Base-by-base conservation (phyloP, 306 rosid species). In the Geum urbanum region DNA sequence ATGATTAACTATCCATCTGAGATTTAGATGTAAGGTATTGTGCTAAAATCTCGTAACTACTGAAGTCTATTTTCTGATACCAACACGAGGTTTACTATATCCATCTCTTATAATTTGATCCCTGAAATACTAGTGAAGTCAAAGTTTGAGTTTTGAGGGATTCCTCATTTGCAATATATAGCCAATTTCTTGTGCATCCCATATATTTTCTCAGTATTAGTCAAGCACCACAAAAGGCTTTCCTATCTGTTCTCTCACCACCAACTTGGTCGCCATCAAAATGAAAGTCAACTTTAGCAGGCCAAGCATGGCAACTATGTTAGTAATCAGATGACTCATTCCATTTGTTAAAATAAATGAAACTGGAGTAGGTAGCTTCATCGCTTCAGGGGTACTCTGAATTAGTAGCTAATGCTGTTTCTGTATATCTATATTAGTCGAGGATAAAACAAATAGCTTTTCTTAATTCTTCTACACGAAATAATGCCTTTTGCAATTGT, bases 261-360 rank as follows among this genome's bases (percentile, higher is more conserved):
- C 15, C 60, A 20, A 55, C 15, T 55, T 5, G 39, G 61, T 10
- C 39, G 11, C 20, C 61, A 55, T 22, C 16, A 20, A 22, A 55
- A 8, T n/a, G 61, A 6, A 22, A 22, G 61, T 55, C 61, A 55
- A 55, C 60, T 20, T 55, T 55, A 22, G 60, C 60, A 22, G 8
- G 60, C 60, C 60, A 55, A 55, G 60, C 15, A 55, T 55, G 60
- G 39, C 60, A 53, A 20, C 58, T 49, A 49, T 6, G 57, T 52
- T 2, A 9, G 35, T 35, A 54, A 19, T 54, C 35, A 19, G 58
- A 3, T 53, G 32, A 53, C 3, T 19, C 19, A 8, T 53, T 53
- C 24, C 13, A 18, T 18, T 19, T 53, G 4, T 7, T 19, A 53
- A 8, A 3, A 53, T 12, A 53, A 19, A 4, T 4, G 35, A 11